Evolutionary conservation across 2,329 filamentous ascomycete genomes (phyloP), one percentile per base, ranked within the genome.

Genomic region (Grosmannia clavigera): DNA sequence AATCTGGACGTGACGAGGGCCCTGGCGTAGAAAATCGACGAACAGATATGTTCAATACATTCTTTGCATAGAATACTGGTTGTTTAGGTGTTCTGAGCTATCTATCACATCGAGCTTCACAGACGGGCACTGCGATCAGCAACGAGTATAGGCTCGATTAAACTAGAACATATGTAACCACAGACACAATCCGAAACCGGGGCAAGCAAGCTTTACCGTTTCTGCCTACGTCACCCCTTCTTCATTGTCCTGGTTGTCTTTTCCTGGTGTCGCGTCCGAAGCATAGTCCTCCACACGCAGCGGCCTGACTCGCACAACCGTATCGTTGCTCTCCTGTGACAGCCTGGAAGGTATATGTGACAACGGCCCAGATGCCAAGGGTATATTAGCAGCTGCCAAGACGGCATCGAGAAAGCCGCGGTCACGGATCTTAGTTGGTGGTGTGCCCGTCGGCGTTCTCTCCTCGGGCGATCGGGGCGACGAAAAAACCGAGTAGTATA

Each of bases 401-500:
- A 60, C 58, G 6, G 61, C 58, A 19, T 55, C 40, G n/a, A 62
- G 27, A 19, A 58, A 38, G 3, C 29, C 58, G 29, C 11, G 6
- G 25, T 27, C 38, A 7, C 22, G 16, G 2, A 22, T 35, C 10
- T 33, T 14, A 1, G n/a, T 12, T 3, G 12, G 43, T 9, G 29
- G 35, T 6, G 22, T 25, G 6, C 9, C 14, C 12, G 9, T 35
- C n/a, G 38, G 50, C 5, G 25, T 31, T n/a, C 14, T 14, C 6
- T 27, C 14, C 1, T 25, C 6, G 9, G 58, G 58, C 10, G 58
- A 61, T 1, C 19, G 11, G 9, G 58, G 58, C 9, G 58, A 61
- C 9, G 59, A 59, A 11, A 29, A n/a, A 5, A 59, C 61, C n/a
- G 31, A 54, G 52, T 51, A 59, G 46, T 59, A 62, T 25, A 57